Evolutionary conservation across 2,329 filamentous ascomycete genomes (phyloP).

Genomic region (Cercospora brassicicola): DNA sequence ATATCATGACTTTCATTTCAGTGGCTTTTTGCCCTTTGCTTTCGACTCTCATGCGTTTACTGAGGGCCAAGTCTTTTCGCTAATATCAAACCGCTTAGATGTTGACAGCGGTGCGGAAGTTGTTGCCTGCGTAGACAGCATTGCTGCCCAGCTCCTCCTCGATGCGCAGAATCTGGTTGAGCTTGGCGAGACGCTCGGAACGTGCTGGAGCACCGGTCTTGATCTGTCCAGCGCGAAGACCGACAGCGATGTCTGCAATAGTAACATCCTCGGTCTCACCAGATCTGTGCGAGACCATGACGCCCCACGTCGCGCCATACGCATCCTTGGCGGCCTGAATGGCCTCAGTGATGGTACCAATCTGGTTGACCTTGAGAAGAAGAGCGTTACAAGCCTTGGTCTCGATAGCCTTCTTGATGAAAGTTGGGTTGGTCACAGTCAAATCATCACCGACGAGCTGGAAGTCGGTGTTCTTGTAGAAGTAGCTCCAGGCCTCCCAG

Average conservation of each 20-base stretch:
- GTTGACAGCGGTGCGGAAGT: slow-evolving; percentile 89
- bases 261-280: slow-evolving; percentile 99
- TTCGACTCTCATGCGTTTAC: not conserved
- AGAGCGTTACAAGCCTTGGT: slow-evolving; percentile 98
- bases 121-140: slow-evolving; percentile 85
- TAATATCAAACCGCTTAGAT: slow-evolving; percentile 59
- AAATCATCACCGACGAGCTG: slow-evolving; percentile 98
- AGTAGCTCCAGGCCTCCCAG: slow-evolving; percentile 99
- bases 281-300: slow-evolving; percentile 99
- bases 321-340: slow-evolving; percentile 99
- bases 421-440: slow-evolving; percentile 97
- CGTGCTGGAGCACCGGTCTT: slow-evolving; percentile 96
- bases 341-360: slow-evolving; percentile 96
- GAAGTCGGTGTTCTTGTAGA: slow-evolving; percentile 98
- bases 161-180: slow-evolving; percentile 99
- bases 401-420: slow-evolving; percentile 99
- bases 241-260: slow-evolving; percentile 96
- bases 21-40: slow-evolving; percentile 6
- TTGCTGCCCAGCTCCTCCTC: slow-evolving; percentile 96
- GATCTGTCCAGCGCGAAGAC: slow-evolving; percentile 95
- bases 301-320: slow-evolving; percentile 91
- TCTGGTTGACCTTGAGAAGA: slow-evolving; percentile 99
- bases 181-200: slow-evolving; percentile 97
- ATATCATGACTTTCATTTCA: slow-evolving; percentile 6
- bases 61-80: not conserved